Evolutionary conservation across 768 basidiomycete genomes (phyloP).

Genomic region (Dioszegia aurantiaca): DNA sequence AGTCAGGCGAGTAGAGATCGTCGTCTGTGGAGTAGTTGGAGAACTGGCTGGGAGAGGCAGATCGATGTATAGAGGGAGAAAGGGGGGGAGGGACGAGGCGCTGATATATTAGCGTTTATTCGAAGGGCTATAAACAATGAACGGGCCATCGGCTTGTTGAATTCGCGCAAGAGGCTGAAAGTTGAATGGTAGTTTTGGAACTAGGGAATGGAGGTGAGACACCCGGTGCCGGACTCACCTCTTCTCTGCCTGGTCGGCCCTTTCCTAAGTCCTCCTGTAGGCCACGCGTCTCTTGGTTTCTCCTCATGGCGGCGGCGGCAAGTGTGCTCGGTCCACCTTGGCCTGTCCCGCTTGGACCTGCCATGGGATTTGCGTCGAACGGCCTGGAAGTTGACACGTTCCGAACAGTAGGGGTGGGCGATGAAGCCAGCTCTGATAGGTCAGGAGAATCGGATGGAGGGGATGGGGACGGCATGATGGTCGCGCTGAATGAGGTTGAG

Average conservation of each 20-base stretch:
- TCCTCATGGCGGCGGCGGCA: background rate
- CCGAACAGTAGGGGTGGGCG: constrained; percentile 33
- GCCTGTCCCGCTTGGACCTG: background rate
- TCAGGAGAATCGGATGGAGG: background rate
- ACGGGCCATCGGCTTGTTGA: too few species aligned
- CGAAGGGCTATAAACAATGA: background rate
- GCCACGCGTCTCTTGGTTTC: constrained; percentile 1
- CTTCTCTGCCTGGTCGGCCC: constrained; percentile 17
- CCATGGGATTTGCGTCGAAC: background rate
- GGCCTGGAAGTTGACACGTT: constrained; percentile 2
- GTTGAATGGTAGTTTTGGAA: background rate
- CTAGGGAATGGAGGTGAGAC: background rate
- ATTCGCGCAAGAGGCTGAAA: constrained; percentile 4
- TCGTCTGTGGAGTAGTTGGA: constrained; percentile 17
- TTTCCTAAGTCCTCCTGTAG: constrained; percentile 23
- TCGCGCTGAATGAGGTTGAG: background rate
- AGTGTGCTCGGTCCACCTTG: constrained; percentile 4
- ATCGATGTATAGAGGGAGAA: constrained; percentile 8
- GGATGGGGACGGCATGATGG: background rate
- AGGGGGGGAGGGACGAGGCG: background rate
- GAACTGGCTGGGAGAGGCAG: constrained; percentile 3
- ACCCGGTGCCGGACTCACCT: background rate
- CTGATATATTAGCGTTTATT: background rate
- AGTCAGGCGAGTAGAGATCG: constrained; percentile 7
- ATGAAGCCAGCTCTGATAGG: constrained; percentile 19